Evolutionary conservation across 306 rosid species (phyloP).

Genomic region (Corylus americana): DNA sequence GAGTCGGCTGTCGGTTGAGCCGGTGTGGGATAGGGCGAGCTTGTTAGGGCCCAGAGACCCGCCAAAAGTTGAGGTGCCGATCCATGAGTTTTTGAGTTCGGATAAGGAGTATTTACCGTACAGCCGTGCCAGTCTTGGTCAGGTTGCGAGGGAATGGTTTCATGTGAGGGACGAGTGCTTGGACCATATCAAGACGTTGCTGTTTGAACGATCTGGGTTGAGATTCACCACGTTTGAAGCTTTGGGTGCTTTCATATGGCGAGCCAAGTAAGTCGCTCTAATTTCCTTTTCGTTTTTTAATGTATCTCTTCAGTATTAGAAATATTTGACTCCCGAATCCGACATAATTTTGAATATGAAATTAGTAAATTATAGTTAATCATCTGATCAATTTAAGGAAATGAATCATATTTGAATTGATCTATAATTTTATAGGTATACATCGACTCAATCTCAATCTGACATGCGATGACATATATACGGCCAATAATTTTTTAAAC

Average conservation of each 20-base stretch:
- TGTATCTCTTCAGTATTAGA: too few relatives aligned
- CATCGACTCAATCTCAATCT: too few relatives aligned
- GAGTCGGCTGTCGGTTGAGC: constrained; percentile 26
- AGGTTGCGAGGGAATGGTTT: constrained; percentile 53
- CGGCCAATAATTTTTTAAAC: too few relatives aligned
- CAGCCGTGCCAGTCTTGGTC: constrained; percentile 31
- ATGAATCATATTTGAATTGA: too few relatives aligned
- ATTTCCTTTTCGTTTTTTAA: neutral
- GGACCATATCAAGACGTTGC: constrained; percentile 43
- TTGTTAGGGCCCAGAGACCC: constrained; percentile 58
- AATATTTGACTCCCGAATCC: too few relatives aligned
- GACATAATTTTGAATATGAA: too few relatives aligned
- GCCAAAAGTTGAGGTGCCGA: constrained; percentile 41
- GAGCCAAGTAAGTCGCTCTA: constrained; percentile 71
- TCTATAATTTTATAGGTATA: too few relatives aligned
- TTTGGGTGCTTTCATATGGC: constrained; percentile 84
- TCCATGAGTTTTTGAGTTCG: constrained; percentile 53
- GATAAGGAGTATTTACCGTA: constrained; percentile 49
- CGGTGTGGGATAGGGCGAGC: constrained; percentile 57
- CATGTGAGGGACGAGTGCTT: constrained; percentile 54
- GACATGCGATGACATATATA: too few relatives aligned
- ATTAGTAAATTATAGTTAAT: too few relatives aligned
- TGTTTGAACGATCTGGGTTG: constrained; percentile 52
- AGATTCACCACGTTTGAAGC: constrained; percentile 85
- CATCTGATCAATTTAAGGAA: too few relatives aligned